A percentile compares a stretch with the other conserved stretches of the same genome.
Evolutionary conservation across 148 eudicot genomes (phyloP).

Genomic region (Cornus controversa): DNA sequence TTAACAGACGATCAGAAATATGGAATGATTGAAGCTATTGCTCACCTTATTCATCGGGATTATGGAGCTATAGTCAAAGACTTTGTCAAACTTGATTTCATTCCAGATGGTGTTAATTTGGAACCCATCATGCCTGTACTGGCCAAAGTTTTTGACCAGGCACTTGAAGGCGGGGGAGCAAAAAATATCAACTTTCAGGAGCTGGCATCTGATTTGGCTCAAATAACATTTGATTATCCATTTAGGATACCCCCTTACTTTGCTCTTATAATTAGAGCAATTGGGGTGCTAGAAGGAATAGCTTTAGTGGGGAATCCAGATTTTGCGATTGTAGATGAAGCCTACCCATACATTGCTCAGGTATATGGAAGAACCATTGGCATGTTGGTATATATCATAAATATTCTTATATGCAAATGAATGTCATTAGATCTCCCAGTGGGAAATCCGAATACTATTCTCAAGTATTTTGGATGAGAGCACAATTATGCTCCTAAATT

Average conservation of each 20-base stretch:
- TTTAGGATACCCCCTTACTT: conserved; percentile 98
- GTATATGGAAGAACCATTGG: conserved; percentile 40
- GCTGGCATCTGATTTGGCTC: conserved; percentile 95
- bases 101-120: conserved; percentile 90
- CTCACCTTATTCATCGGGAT: conserved; percentile 97
- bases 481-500: background rate
- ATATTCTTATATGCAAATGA: background rate
- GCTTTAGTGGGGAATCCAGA: conserved; percentile 98
- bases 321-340: conserved; percentile 98
- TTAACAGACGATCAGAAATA: conserved; percentile 96
- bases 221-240: conserved; percentile 97
- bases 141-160: conserved; percentile 98
- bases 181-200: conserved; percentile 96
- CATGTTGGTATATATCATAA: background rate
- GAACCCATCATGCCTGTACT: conserved; percentile 95
- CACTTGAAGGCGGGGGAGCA: conserved; percentile 99
- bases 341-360: conserved; percentile 99
- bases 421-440: background rate
- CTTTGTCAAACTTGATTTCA: conserved; percentile 90
- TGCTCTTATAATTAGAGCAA: conserved; percentile 97
- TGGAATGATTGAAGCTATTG: conserved; percentile 99
- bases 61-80: conserved; percentile 95
- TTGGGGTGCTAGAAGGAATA: conserved; percentile 97
- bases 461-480: background rate
- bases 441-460: background rate